A percentile compares a stretch with the other conserved stretches of the same genome.
phyloP scores from a whole-genome alignment of 352 stramenopile genomes.

The Elongisporangium anandrum region DNA sequence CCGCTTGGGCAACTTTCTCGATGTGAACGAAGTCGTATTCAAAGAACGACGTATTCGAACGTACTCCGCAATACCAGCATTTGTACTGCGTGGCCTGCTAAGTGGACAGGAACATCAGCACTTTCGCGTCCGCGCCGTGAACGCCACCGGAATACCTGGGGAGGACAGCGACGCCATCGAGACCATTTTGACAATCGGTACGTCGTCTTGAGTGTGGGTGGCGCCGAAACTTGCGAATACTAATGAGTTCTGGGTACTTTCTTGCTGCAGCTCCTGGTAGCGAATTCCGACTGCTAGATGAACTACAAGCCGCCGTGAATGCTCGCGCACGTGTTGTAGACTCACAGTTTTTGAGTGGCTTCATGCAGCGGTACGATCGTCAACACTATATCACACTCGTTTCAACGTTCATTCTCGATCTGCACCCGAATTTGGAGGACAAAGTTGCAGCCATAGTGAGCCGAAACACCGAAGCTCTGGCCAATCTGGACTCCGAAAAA shows the following conservation, averaged over 20 bases:
- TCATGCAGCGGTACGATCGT: slow-evolving; percentile 76
- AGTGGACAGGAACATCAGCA: slow-evolving; percentile 63
- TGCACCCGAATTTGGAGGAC: slow-evolving; percentile 38
- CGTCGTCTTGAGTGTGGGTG: neutral
- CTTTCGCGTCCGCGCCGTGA: slow-evolving; percentile 63
- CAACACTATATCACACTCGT: slow-evolving; percentile 67
- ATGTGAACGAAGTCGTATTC: slow-evolving; percentile 60
- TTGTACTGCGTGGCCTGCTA: slow-evolving; percentile 42
- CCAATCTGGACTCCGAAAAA: slow-evolving; percentile 2
- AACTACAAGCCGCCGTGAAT: slow-evolving; percentile 77
- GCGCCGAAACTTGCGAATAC: no score
- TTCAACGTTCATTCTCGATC: slow-evolving; percentile 52
- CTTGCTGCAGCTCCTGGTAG: slow-evolving; percentile 41
- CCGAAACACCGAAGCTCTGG: slow-evolving; percentile 1
- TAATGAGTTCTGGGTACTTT: no score
- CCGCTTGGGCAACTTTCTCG: slow-evolving; percentile 21
- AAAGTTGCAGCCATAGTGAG: slow-evolving; percentile 54
- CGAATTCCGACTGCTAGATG: slow-evolving; percentile 66
- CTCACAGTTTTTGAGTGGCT: slow-evolving; percentile 74
- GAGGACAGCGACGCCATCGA: slow-evolving; percentile 40
- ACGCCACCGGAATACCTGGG: slow-evolving; percentile 44
- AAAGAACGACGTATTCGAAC: slow-evolving; percentile 47
- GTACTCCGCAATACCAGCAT: slow-evolving; percentile 23
- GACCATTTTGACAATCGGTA: slow-evolving; percentile 67
- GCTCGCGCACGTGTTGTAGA: slow-evolving; percentile 60